Evolutionary conservation across 495 filamentous ascomycete genomes (phyloP), one percentile per base, ranked within the genome.

Genomic region (Choiromyces venosus): DNA sequence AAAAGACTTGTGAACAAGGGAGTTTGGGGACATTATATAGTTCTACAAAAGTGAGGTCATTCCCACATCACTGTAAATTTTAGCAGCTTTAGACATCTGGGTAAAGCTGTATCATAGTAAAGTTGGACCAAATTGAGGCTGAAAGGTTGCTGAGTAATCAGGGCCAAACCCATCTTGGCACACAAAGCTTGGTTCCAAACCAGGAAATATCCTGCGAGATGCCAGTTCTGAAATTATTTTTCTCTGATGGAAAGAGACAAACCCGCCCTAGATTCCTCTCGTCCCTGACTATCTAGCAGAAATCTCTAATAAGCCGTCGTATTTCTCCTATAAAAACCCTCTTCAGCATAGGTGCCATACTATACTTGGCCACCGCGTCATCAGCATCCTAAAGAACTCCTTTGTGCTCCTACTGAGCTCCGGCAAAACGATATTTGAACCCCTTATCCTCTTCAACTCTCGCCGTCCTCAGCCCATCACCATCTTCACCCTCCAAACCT

Each of bases 321-420:
- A 29, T 29, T 33, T n/a, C 46, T 14, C 46, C 10, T 14, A 16
- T 4, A 6, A 61, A 14, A 61, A 14, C 52, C 16, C 3, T 61
- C 10, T 61, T 61, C 25, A 29, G 52, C 52, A 33, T 14, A 7
- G 25, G 25, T 61, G 12, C 52, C 52, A 61, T 33, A 61, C 25
- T 33, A 61, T 61, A 61, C 25, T 29, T 33, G 52, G 25, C 52
- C 7, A 33, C 25, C 52, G 52, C 52, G 52, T 61, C 25, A 61
- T 33, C 25, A 33, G 52, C 52, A 61, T 33, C 25, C 52, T 16
- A 29, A 33, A 29, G 52, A 12, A 33, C 25, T 61, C 52, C 10
- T 56, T 61, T 61, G 52, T 61, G 52, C 52, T n/a, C n/a, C n/a
- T n/a, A n/a, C n/a, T 61, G 52, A 61, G 52, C 52, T 33, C 52